Percentiles rank a stretch among this genome's conserved stretches.
Conservation (phyloP, 2,329 filamentous ascomycete species). For the Chaetomiaceae sp. region DNA sequence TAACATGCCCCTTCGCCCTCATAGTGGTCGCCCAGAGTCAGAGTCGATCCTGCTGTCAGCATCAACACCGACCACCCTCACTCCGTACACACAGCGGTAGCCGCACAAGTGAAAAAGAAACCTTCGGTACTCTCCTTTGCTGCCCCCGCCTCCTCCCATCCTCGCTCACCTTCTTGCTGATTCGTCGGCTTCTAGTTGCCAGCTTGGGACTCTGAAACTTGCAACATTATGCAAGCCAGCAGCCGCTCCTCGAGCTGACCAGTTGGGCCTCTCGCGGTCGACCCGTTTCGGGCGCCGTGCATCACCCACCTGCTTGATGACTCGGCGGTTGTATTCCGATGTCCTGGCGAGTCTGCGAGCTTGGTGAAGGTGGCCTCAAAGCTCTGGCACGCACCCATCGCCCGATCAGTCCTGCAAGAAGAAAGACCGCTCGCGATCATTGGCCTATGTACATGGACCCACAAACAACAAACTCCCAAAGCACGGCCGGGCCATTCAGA, state of each 20-base stretch:
- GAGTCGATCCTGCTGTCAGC: too few relatives aligned
- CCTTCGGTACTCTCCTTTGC: neutral
- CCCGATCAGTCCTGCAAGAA: too few relatives aligned
- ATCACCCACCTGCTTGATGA: neutral
- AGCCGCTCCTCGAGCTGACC: neutral
- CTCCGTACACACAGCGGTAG: too few relatives aligned
- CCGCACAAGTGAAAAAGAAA: too few relatives aligned
- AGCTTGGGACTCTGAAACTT: neutral
- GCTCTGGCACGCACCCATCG: too few relatives aligned
- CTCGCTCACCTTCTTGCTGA: neutral
- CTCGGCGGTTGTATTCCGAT: neutral
- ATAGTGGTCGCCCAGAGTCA: too few relatives aligned
- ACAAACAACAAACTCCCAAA: neutral
- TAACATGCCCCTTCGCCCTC: too few relatives aligned
- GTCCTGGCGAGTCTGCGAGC: neutral
- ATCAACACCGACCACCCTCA: too few relatives aligned
- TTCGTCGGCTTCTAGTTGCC: neutral
- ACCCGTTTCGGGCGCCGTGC: neutral
- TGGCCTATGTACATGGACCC: too few relatives aligned
- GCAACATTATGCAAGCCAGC: constrained; percentile 1
- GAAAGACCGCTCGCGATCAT: too few relatives aligned
- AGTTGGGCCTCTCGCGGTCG: neutral
- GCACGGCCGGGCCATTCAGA: neutral
- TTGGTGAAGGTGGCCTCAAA: too few relatives aligned
- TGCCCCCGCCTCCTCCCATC: neutral